A percentile compares a stretch with the other conserved stretches of the same genome.
Evolutionary conservation across 805 yeast species (phyloP).

Genomic region (Metschnikowia baotianmanensis): DNA sequence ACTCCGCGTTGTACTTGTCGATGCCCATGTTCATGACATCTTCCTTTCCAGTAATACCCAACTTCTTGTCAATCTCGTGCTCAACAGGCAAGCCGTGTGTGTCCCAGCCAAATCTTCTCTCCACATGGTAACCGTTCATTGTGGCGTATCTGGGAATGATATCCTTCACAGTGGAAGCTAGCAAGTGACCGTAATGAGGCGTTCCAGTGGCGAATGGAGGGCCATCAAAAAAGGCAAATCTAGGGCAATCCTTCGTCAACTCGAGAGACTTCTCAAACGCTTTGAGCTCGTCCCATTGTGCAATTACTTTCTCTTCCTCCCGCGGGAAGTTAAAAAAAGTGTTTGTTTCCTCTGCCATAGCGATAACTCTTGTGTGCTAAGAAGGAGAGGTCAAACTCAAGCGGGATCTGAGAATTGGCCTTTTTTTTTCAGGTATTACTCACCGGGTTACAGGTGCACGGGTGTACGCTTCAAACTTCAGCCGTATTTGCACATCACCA

Average conservation of each 20-base stretch:
- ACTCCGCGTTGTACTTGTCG: slow-evolving; percentile 89
- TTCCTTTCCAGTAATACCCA: slow-evolving; percentile 88
- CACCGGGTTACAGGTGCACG: slow-evolving; percentile 11
- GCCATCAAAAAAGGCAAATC: slow-evolving; percentile 94
- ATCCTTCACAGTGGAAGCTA: slow-evolving; percentile 96
- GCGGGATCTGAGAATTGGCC: background rate
- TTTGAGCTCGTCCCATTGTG: slow-evolving; percentile 84
- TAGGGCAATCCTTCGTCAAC: slow-evolving; percentile 79
- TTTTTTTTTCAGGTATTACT: slow-evolving; percentile 4
- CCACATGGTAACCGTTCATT: slow-evolving; percentile 95
- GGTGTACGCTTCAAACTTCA: slow-evolving; percentile 2
- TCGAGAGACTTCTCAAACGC: slow-evolving; percentile 90
- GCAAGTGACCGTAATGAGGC: slow-evolving; percentile 97
- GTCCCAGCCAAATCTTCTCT: slow-evolving; percentile 99
- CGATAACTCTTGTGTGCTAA: background rate
- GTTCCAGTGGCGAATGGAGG: slow-evolving; percentile 99
- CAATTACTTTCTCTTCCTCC: slow-evolving; percentile 82
- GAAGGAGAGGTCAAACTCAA: too few relatives aligned
- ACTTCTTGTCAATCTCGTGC: slow-evolving; percentile 96
- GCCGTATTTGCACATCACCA: too few relatives aligned
- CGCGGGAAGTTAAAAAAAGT: slow-evolving; percentile 68
- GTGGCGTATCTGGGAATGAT: slow-evolving; percentile 97
- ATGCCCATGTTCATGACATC: slow-evolving; percentile 95
- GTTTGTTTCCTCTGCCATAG: slow-evolving; percentile 20
- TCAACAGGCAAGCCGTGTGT: slow-evolving; percentile 99